Conservation (phyloP, 805 yeast genomes). For the Candida hispaniensis region DNA sequence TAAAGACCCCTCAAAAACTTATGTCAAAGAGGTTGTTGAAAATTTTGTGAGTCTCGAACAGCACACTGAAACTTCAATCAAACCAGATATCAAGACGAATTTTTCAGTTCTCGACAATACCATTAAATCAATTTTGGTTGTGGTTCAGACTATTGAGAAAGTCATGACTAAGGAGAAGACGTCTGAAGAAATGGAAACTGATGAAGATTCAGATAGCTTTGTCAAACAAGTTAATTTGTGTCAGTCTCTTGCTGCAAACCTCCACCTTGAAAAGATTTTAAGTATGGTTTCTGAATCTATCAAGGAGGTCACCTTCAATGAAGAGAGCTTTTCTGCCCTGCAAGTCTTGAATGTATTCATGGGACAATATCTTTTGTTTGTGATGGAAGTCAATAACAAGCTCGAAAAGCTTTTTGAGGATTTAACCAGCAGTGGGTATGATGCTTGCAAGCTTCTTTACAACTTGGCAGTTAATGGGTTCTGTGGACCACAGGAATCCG, state of each 20-base stretch:
- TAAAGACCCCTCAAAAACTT: no score
- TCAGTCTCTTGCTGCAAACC: slow-evolving; percentile 1
- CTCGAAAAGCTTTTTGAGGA: slow-evolving; percentile 40
- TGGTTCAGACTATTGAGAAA: slow-evolving; percentile 29
- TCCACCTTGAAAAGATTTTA: slow-evolving; percentile 2
- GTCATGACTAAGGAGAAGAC: slow-evolving; percentile 24
- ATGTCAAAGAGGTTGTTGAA: no score
- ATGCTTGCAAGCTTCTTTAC: slow-evolving; percentile 45
- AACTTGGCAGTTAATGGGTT: slow-evolving; percentile 70
- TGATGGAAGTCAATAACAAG: slow-evolving; percentile 35
- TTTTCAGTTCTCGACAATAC: slow-evolving; percentile 18
- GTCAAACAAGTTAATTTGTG: no score
- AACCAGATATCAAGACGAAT: background rate
- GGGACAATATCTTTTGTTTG: slow-evolving; percentile 46
- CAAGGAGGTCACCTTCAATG: slow-evolving; percentile 18
- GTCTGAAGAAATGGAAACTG: background rate
- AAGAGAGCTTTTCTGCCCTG: slow-evolving; percentile 37
- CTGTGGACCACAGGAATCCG: slow-evolving; percentile 80
- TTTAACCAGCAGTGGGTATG: slow-evolving; percentile 49
- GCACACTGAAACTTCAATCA: no score
- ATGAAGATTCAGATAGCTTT: slow-evolving; percentile 21
- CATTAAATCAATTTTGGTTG: slow-evolving; percentile 16
- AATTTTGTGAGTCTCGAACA: no score
- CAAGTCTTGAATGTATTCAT: slow-evolving; percentile 54
- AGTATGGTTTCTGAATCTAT: background rate